Evolutionary conservation across 495 filamentous ascomycete genomes (phyloP), one percentile per base, ranked within the genome.

Genomic region (Pseudoneurospora amorphoporcata): DNA sequence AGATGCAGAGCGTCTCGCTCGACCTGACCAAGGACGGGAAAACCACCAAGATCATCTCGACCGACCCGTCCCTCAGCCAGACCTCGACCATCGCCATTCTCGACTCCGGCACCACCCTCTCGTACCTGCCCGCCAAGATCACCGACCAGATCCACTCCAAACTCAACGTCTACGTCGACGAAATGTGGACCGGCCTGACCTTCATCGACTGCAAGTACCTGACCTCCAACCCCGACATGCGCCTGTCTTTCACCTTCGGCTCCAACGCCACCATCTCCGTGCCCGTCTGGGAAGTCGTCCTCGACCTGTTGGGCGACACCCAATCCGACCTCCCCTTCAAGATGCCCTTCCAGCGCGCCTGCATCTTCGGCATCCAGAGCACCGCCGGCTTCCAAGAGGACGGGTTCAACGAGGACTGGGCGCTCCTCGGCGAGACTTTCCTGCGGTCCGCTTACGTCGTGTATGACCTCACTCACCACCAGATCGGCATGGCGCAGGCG

Each of bases 361-460:
- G 84, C 77, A 75, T 82, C 68, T 83, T 86, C 68, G 84, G 84
- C 53, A 77, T 85, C 69, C 81, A 85, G 72, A 78, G 73, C 68
- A 79, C 75, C 23, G 75, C 74, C 39, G 72, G 39, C 39, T 79
- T 83, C 39, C 16, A 40, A 10, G 68, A 70, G 32, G 38, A n/a
- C 69, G 74, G 75, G 39, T 82, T 79, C 58, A 14, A 65, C 37
- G 53, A 65, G 53, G 53, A 65, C 53, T 65, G 53, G 53, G 80
- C 82, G 42, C 78, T 88, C 2, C 83, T 88, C 1, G 95, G 95
- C 37, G 95, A 97, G 80, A 97, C 94, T 2, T 99, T 98, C 83
- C 84, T 99, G 19, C 90, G 95, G 69, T 92, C 89, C 71, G 93
- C 95, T 3, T 99, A 98, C 77, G 92, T 98, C 38, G 95, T 98